phyloP scores from a whole-genome alignment of 2,329 filamentous ascomycete species.

The Xenoacremonium recifei region DNA sequence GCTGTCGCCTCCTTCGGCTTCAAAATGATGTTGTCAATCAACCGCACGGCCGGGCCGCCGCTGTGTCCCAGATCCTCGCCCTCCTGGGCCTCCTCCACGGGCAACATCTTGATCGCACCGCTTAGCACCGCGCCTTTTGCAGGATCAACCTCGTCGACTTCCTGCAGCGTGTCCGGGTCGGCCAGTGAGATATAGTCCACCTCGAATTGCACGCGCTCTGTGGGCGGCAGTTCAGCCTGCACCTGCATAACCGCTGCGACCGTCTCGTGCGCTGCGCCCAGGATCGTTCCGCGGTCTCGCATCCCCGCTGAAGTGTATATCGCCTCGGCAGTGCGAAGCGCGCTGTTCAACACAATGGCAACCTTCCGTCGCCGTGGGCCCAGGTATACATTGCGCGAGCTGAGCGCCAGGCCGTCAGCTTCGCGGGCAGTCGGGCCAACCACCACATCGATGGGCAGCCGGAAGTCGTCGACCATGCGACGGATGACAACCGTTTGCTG shows the following conservation, averaged over 20 bases:
- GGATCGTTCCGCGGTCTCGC: constrained; percentile 61
- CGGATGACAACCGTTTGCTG: constrained; percentile 92
- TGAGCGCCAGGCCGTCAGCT: constrained; percentile 80
- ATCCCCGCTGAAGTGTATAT: constrained; percentile 55
- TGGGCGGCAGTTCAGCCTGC: constrained; percentile 60
- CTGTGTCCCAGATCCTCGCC: constrained; percentile 75
- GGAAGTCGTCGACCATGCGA: constrained; percentile 84
- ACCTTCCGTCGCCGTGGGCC: constrained; percentile 70
- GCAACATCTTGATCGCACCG: constrained; percentile 86
- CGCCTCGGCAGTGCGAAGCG: constrained; percentile 68
- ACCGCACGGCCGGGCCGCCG: constrained; percentile 71
- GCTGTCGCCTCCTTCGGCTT: constrained; percentile 32
- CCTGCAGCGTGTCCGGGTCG: constrained; percentile 79
- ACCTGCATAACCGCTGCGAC: constrained; percentile 52
- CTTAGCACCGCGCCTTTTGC: constrained; percentile 78
- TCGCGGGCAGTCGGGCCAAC: constrained; percentile 77
- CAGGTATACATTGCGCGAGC: constrained; percentile 91
- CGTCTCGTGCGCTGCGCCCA: constrained; percentile 67
- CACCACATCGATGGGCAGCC: constrained; percentile 71
- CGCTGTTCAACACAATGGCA: constrained; percentile 69
- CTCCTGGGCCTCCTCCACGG: constrained; percentile 66
- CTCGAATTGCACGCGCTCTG: constrained; percentile 69
- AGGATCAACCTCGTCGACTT: constrained; percentile 70
- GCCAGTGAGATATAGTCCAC: constrained; percentile 92
- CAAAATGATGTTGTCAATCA: constrained; percentile 92